phyloP scores from a whole-genome alignment of 164 flowering plant genomes.

The Warburgia ugandensis region DNA sequence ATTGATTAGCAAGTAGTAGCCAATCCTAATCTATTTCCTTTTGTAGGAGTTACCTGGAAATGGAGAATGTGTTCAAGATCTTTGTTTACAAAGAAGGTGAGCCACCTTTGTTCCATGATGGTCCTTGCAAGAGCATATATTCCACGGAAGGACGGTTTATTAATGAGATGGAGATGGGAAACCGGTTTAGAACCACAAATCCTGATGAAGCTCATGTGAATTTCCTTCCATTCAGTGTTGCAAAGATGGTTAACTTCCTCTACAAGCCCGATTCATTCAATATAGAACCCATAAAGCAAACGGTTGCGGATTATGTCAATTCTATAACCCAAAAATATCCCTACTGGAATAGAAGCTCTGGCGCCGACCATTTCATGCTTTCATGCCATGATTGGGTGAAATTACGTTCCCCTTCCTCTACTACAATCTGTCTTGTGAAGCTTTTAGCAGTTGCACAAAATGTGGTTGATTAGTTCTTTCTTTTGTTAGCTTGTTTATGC shows the following conservation, averaged over 20 bases:
- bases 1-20: too few species aligned
- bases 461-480: not conserved
- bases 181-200: constrained; percentile 24
- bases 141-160: constrained; percentile 65
- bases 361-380: constrained; percentile 57
- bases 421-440: too few species aligned
- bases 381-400: constrained; percentile 65
- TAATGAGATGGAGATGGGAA: constrained; percentile 39
- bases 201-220: constrained; percentile 34
- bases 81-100: constrained; percentile 70
- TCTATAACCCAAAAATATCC: constrained; percentile 22
- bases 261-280: constrained; percentile 23
- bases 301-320: constrained; percentile 26
- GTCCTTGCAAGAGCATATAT: constrained; percentile 64
- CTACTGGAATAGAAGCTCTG: constrained; percentile 48
- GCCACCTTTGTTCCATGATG: constrained; percentile 53
- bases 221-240: constrained; percentile 53
- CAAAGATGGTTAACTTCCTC: constrained; percentile 27
- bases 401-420: too few species aligned
- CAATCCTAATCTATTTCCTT: too few species aligned
- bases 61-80: constrained; percentile 63
- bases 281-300: constrained; percentile 24
- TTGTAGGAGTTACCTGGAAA: constrained; percentile 62
- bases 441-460: too few species aligned
- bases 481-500: not conserved